Conservation (phyloP, 306 rosid species). For the Arachis stenosperma region DNA sequence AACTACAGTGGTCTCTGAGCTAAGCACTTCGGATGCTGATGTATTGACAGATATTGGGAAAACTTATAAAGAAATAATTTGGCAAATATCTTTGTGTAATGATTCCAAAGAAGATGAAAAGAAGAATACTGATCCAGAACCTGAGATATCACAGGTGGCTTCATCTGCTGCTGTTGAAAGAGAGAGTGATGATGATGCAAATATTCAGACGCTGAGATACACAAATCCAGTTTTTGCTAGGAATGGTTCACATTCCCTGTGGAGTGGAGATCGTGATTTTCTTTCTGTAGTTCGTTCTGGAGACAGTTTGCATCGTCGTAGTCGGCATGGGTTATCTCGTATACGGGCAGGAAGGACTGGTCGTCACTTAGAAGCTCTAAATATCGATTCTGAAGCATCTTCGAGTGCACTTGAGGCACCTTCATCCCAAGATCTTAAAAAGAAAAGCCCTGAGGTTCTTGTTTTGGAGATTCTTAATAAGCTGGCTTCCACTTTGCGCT, state of each 20-base stretch:
- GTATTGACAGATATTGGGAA: constrained; percentile 87
- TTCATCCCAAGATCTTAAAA: constrained; percentile 76
- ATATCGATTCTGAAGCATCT: constrained; percentile 78
- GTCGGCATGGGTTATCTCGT: constrained; percentile 82
- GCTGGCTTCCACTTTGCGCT: constrained; percentile 81
- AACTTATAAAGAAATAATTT: constrained; percentile 80
- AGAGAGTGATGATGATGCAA: constrained; percentile 94
- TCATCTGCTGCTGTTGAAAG: constrained; percentile 71
- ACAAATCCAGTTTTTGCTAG: constrained; percentile 82
- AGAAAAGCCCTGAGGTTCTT: constrained; percentile 94
- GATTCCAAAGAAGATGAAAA: constrained; percentile 83
- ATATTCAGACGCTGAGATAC: constrained; percentile 76
- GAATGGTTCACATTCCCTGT: constrained; percentile 78
- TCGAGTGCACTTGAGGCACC: constrained; percentile 60
- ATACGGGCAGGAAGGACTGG: constrained; percentile 89
- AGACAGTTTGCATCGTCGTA: constrained; percentile 91
- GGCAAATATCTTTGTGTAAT: constrained; percentile 88
- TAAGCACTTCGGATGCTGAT: constrained; percentile 88
- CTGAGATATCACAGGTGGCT: constrained; percentile 70
- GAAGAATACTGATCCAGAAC: constrained; percentile 70
- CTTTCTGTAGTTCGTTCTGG: constrained; percentile 89
- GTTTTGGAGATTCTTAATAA: constrained; percentile 78
- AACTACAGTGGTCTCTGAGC: constrained; percentile 78
- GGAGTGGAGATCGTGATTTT: constrained; percentile 93
- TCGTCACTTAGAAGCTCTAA: constrained; percentile 77